Conservation (phyloP, 2,329 filamentous ascomycete genomes). For the Scedosporium dehoogii region DNA sequence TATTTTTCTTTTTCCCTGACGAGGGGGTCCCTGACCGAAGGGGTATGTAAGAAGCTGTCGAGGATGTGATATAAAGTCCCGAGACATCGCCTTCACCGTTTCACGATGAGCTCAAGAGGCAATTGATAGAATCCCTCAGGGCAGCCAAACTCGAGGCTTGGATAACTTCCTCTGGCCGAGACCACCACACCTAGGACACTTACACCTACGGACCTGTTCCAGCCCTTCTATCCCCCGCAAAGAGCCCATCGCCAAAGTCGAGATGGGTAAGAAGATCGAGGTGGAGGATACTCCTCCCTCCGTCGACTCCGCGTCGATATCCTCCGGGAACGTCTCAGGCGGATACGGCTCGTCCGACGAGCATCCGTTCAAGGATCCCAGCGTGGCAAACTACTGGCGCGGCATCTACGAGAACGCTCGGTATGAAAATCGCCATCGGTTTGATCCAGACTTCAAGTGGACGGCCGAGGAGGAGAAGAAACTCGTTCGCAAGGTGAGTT, state of each 20-base stretch:
- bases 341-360: slow-evolving; percentile 12
- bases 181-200: too few species aligned
- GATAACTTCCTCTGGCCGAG: too few species aligned
- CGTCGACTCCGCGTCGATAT: not conserved
- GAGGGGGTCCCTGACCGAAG: too few species aligned
- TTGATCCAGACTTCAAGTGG: slow-evolving; percentile 35
- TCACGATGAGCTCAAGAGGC: too few species aligned
- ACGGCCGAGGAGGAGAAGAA: slow-evolving; percentile 35
- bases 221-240: too few species aligned
- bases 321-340: not conserved
- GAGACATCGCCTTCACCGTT: too few species aligned
- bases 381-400: slow-evolving; percentile 42
- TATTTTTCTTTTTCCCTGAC: too few species aligned
- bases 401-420: slow-evolving; percentile 41
- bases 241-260: not conserved
- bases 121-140: too few species aligned
- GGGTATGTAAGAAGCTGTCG: too few species aligned
- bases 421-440: slow-evolving; percentile 53
- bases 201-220: too few species aligned
- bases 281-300: not conserved
- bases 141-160: too few species aligned
- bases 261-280: not conserved
- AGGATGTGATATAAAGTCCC: too few species aligned
- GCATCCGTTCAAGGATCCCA: slow-evolving; percentile 39
- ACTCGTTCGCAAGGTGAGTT: slow-evolving; percentile 31